These are phyloP conservation scores for Cyberlindnera mycetangii DNA, from an alignment of 805 yeast species.

Conservation along the genomic window DNA sequence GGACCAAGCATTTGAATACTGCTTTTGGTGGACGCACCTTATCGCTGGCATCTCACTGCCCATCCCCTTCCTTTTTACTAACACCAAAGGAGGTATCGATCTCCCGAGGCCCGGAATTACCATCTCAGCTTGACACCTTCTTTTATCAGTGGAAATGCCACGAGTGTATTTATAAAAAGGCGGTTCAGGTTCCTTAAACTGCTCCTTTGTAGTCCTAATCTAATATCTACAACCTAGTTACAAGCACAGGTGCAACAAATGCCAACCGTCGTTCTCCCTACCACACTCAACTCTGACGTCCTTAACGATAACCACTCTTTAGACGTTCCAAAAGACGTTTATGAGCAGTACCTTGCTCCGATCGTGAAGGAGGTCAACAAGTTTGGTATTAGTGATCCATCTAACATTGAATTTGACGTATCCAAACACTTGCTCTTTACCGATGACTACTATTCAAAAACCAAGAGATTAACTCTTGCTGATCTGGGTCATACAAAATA, in stretches of 20 bases:
- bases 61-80: no score
- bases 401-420: conserved; percentile 34
- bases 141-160: not conserved
- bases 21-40: not conserved
- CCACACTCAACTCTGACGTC: conserved; percentile 13
- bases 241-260: not conserved
- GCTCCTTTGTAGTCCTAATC: no score
- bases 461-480: conserved; percentile 41
- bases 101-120: conserved; percentile 2
- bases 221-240: no score
- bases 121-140: not conserved
- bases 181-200: no score
- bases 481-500: conserved; percentile 43
- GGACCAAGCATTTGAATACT: no score
- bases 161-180: not conserved
- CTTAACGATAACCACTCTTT: conserved; percentile 19
- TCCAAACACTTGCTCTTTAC: conserved; percentile 36
- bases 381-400: conserved; percentile 25
- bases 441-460: conserved; percentile 35
- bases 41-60: no score
- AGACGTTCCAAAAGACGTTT: conserved; percentile 18
- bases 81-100: conserved; percentile 1
- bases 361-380: conserved; percentile 14
- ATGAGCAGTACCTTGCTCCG: conserved; percentile 15
- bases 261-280: conserved; percentile 15